These are phyloP conservation scores for Exophiala sp. DNA, from an alignment of 2,329 filamentous ascomycete genomes.

Conservation along the genomic window DNA sequence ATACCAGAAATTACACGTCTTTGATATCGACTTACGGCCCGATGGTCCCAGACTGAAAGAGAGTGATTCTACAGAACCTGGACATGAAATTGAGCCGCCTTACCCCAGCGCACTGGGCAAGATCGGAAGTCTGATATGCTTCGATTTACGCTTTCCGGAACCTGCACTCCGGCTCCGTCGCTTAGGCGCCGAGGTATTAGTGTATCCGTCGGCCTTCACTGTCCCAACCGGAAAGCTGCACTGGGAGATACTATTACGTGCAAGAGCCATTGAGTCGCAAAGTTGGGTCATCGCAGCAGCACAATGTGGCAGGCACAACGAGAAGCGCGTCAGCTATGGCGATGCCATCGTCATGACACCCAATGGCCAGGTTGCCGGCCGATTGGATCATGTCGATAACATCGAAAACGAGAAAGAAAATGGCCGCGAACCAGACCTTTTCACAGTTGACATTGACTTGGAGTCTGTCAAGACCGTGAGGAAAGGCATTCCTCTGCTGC, in stretches of 20 bases:
- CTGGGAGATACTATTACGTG: constrained; percentile 75
- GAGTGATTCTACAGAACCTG: constrained; percentile 66
- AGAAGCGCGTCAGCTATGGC: constrained; percentile 76
- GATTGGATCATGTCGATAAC: constrained; percentile 49
- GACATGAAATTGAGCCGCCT: constrained; percentile 59
- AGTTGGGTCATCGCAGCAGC: constrained; percentile 83
- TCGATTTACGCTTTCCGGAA: constrained; percentile 84
- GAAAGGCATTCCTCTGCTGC: constrained; percentile 55
- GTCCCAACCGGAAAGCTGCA: constrained; percentile 79
- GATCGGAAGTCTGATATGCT: constrained; percentile 80
- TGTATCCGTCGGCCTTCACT: constrained; percentile 89
- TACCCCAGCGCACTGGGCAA: constrained; percentile 71
- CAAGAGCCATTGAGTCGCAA: constrained; percentile 84
- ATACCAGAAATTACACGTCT: constrained; percentile 90
- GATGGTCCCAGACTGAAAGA: constrained; percentile 55
- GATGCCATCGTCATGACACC: constrained; percentile 82
- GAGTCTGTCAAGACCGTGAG: constrained; percentile 51
- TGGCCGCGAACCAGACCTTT: constrained; percentile 43
- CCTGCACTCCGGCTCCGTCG: constrained; percentile 64
- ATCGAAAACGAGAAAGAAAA: constrained; percentile 35
- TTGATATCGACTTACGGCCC: constrained; percentile 64
- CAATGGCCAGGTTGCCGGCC: constrained; percentile 72
- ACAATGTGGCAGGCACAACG: constrained; percentile 72
- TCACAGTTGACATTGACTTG: constrained; percentile 54
- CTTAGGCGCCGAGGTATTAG: constrained; percentile 69